Conservation (phyloP, 140 eudicot genomes). For the Senecio squalidus region DNA sequence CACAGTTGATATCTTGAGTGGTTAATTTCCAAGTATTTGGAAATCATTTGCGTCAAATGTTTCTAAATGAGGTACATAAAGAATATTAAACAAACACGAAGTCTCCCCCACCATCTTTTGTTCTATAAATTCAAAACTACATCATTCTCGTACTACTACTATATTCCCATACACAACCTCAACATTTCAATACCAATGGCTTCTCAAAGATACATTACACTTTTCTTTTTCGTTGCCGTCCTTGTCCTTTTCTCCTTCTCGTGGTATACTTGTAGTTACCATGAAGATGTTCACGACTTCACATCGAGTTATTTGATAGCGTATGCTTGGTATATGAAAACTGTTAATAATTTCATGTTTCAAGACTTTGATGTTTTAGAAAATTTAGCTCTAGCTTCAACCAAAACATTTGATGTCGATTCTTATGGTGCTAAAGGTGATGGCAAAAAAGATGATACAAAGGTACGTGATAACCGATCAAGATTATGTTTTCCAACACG, state of each 20-base stretch:
- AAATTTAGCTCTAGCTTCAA: slow-evolving; percentile 13
- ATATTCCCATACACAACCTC: slow-evolving; percentile 9
- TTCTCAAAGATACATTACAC: slow-evolving; percentile 7
- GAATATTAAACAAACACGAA: background rate
- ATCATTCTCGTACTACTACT: background rate
- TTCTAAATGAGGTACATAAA: background rate
- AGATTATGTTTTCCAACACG: background rate
- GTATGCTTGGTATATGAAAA: slow-evolving; percentile 16
- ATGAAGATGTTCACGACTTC: slow-evolving; percentile 17
- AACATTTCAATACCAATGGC: slow-evolving; percentile 14
- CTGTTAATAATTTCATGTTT: slow-evolving; percentile 1
- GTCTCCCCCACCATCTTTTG: slow-evolving; percentile 3
- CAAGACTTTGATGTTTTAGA: background rate
- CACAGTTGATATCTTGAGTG: too few relatives aligned
- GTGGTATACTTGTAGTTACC: slow-evolving; percentile 10
- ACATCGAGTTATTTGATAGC: slow-evolving; percentile 4
- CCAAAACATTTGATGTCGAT: slow-evolving; percentile 33
- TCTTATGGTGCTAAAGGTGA: slow-evolving; percentile 71
- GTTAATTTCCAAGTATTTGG: too few relatives aligned
- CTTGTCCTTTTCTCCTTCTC: slow-evolving; percentile 17
- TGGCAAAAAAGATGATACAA: slow-evolving; percentile 56
- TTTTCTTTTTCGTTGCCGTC: background rate
- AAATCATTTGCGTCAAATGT: too few relatives aligned
- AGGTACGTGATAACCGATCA: slow-evolving; percentile 41
- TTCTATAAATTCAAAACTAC: slow-evolving; percentile 20